A percentile compares a stretch with the other conserved stretches of the same genome.
These are phyloP conservation scores for Pseudomonodictys pantanalensis DNA, from an alignment of 495 filamentous ascomycete species.

Conservation along the genomic window DNA sequence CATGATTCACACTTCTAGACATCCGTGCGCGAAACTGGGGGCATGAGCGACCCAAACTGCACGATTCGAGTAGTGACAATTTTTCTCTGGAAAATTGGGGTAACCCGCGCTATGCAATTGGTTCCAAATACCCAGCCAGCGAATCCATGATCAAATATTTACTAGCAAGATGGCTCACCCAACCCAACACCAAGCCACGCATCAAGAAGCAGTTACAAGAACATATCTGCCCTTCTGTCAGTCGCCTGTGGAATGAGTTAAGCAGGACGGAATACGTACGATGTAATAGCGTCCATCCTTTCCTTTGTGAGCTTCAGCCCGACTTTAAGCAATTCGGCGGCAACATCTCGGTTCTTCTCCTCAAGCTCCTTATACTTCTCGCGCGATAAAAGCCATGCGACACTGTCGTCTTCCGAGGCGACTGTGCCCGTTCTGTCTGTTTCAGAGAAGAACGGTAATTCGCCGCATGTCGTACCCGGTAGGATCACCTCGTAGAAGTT, in stretches of 20 bases:
- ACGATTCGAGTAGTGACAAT: too few relatives aligned
- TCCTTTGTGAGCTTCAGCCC: constrained; percentile 84
- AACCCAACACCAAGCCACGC: neutral
- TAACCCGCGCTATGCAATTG: too few relatives aligned
- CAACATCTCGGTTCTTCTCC: constrained; percentile 66
- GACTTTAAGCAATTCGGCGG: constrained; percentile 77
- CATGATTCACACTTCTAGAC: too few relatives aligned
- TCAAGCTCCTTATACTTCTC: constrained; percentile 70
- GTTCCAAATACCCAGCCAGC: too few relatives aligned
- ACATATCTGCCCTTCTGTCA: constrained; percentile 14
- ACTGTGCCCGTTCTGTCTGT: constrained; percentile 85
- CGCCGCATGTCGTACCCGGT: constrained; percentile 90
- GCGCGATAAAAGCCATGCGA: constrained; percentile 74
- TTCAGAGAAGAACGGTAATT: constrained; percentile 91
- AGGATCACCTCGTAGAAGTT: constrained; percentile 87
- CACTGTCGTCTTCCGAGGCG: constrained; percentile 71
- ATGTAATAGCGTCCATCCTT: constrained; percentile 84
- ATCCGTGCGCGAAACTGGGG: too few relatives aligned
- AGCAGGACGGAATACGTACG: constrained; percentile 8
- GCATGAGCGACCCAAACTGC: too few relatives aligned
- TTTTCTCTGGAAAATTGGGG: too few relatives aligned
- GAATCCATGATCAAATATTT: too few relatives aligned
- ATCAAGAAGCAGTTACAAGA: constrained; percentile 24
- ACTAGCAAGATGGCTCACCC: too few relatives aligned
- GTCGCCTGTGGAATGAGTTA: neutral